Percentiles rank a stretch among this genome's conserved stretches.
phyloP scores from a whole-genome alignment of 2,329 filamentous ascomycete species.

The Epichloe gansuensis region DNA sequence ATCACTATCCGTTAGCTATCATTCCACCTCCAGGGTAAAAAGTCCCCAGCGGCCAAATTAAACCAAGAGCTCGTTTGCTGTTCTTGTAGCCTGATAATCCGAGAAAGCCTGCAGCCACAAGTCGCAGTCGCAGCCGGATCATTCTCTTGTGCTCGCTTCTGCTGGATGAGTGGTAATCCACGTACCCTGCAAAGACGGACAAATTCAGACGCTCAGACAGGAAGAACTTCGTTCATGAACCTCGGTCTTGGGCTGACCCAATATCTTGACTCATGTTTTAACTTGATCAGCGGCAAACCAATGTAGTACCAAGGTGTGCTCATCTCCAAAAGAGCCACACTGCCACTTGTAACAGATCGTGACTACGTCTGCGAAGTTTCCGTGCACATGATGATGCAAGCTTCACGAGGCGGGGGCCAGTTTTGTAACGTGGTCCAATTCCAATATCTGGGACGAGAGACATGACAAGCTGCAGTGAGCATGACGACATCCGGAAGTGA shows the following conservation, averaged over 20 bases:
- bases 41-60: no score
- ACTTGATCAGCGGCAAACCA: background rate
- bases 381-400: background rate
- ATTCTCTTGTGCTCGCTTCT: no score
- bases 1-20: background rate
- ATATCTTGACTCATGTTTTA: background rate
- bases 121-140: no score
- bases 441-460: background rate
- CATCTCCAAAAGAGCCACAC: background rate
- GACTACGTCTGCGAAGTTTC: background rate
- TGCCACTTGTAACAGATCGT: background rate
- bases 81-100: no score
- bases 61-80: no score
- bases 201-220: background rate
- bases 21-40: background rate
- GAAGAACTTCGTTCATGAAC: background rate
- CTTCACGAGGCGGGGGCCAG: background rate
- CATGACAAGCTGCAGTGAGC: background rate
- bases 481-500: background rate
- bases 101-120: no score
- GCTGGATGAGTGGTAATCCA: no score
- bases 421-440: background rate
- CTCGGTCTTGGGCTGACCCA: background rate
- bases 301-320: background rate
- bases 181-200: no score